Conservation (phyloP, 2,329 filamentous ascomycete genomes). For the Colletotrichum sp. region DNA sequence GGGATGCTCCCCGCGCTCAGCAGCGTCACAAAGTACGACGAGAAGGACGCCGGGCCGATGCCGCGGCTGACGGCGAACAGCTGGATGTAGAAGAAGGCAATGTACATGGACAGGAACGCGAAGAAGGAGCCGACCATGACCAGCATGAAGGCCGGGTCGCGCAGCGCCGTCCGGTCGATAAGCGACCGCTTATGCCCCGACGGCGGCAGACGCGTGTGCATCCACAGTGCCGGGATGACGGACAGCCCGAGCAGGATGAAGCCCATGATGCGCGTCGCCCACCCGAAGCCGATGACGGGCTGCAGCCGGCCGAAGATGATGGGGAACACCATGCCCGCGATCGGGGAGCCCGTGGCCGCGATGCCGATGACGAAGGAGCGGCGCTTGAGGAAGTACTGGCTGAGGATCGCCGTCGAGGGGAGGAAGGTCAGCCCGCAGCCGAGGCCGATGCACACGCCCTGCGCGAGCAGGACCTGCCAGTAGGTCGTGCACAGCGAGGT, state of each 20-base stretch:
- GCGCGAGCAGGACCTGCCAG: conserved; percentile 45
- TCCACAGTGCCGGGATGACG: conserved; percentile 40
- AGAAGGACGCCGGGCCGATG: conserved; percentile 35
- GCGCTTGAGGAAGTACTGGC: conserved; percentile 42
- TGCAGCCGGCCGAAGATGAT: conserved; percentile 46
- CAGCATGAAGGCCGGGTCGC: conserved; percentile 41
- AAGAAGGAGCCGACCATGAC: conserved; percentile 41
- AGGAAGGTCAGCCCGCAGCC: conserved; percentile 40
- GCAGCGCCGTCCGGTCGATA: conserved; percentile 40
- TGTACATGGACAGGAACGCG: conserved; percentile 50
- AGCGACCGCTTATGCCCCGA: conserved; percentile 31
- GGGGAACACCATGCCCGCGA: conserved; percentile 46
- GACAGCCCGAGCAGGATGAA: conserved; percentile 46
- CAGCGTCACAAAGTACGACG: conserved; percentile 46
- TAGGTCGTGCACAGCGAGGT: conserved; percentile 47
- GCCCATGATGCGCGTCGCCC: conserved; percentile 51
- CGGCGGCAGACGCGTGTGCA: conserved; percentile 39
- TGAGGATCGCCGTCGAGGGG: conserved; percentile 39
- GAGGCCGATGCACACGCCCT: conserved; percentile 42
- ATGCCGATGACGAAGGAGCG: conserved; percentile 38
- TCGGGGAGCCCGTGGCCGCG: conserved; percentile 35
- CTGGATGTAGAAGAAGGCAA: conserved; percentile 53
- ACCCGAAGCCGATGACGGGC: conserved; percentile 58
- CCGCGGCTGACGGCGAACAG: conserved; percentile 45
- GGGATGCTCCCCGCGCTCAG: conserved; percentile 51